Evolutionary conservation across 1,284 basidiomycete genomes (phyloP), one percentile per base, ranked within the genome.

Genomic region (Rhodotorula sp.): DNA sequence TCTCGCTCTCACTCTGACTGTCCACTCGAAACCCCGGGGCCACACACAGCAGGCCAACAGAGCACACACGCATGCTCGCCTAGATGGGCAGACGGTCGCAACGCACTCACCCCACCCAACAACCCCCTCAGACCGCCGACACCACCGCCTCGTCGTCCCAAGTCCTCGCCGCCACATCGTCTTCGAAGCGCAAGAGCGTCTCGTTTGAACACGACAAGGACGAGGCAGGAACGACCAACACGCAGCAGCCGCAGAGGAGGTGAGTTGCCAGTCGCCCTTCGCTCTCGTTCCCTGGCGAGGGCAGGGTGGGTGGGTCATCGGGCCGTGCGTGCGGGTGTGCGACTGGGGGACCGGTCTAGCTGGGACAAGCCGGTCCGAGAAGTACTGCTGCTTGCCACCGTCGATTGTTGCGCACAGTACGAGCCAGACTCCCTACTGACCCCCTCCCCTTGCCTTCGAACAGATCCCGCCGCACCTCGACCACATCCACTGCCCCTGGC

Each of bases 381-480:
- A 51, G 24, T 8, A 27, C n/a, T n/a, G n/a, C 22, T 48, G 3
- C 49, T 6, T 24, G 13, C 9, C n/a, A 1, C 24, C n/a, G n/a
- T n/a, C n/a, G n/a, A n/a, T n/a, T 27, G 49, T 27, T 24, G 9
- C 22, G 49, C 24, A 27, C n/a, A 9, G 6, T 22, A n/a, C 24
- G 49, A n/a, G 22, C 49, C 47, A 48, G 24, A 30, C 13, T 47
- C 30, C 44, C 47, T 2, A 19, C 10, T 5, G 32, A 30, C 44
- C n/a, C 30, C 29, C 20, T 20, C 49, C 7, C 34, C 22, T 24
- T 11, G n/a, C 17, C 48, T 27, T 51, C 8, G 7, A 19, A 22
- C 58, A 68, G 62, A 30, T 67, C 66, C 7, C 60, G 56, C 56
- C 60, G 60, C 55, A 67, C 56, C 6, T 65, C 58, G 34, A 61